phyloP scores from a whole-genome alignment of 192 early-diverging fungal species.

The Nowakowskiella sp. region DNA sequence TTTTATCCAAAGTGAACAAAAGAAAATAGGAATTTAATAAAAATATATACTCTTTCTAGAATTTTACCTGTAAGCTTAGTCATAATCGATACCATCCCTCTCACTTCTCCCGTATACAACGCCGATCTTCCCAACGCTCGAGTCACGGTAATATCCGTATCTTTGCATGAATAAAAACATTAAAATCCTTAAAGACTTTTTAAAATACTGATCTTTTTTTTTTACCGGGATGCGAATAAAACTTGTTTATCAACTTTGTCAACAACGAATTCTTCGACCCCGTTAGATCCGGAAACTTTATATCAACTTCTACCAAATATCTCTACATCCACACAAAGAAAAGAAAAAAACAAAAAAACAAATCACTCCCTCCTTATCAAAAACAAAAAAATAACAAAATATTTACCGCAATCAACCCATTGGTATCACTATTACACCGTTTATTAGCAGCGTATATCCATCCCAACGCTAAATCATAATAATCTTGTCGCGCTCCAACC shows the following conservation, averaged over 20 bases:
- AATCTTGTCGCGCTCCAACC: slow-evolving; percentile 22
- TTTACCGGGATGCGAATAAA: slow-evolving; percentile 32
- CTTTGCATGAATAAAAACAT: no score
- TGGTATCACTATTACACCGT: slow-evolving; percentile 32
- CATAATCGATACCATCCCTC: slow-evolving; percentile 2
- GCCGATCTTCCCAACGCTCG: no score
- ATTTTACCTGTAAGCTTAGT: slow-evolving; percentile 8
- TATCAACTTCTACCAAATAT: slow-evolving; percentile 40
- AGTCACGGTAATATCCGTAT: no score
- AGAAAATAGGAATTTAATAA: neutral
- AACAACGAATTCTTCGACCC: slow-evolving; percentile 25
- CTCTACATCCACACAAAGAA: slow-evolving; percentile 17
- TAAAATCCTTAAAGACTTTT: slow-evolving; percentile 15
- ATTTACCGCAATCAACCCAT: slow-evolving; percentile 33
- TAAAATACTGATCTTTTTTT: no score
- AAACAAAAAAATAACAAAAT: no score
- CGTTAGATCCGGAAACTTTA: slow-evolving; percentile 34
- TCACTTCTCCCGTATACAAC: slow-evolving; percentile 42
- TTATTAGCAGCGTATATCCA: slow-evolving; percentile 29
- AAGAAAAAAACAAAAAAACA: slow-evolving; percentile 9
- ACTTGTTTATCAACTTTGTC: slow-evolving; percentile 26
- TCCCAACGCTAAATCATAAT: slow-evolving; percentile 15
- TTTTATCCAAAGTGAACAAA: no score
- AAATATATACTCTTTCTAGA: slow-evolving; percentile 13
- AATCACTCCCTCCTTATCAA: neutral